phyloP scores from a whole-genome alignment of 805 yeast species.

The Saccharomyces eubayanus region DNA sequence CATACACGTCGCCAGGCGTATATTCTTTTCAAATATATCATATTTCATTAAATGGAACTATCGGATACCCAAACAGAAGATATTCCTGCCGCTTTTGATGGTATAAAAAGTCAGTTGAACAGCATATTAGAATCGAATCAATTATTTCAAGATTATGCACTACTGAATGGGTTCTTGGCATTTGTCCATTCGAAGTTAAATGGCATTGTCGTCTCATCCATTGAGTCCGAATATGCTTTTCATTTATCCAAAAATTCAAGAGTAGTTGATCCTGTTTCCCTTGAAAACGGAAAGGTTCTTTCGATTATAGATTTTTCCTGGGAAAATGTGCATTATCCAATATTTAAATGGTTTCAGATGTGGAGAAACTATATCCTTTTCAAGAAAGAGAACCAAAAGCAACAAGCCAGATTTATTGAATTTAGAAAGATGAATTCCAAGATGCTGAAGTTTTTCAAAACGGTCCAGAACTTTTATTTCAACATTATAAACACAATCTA shows the following conservation, averaged over 20 bases:
- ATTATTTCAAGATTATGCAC: conserved; percentile 23
- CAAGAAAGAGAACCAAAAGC: conserved; percentile 11
- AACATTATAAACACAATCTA: conserved; percentile 28
- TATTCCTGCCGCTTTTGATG: conserved; percentile 11
- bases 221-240: conserved; percentile 4
- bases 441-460: conserved; percentile 42
- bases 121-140: conserved; percentile 20
- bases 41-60: neutral
- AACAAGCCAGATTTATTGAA: conserved; percentile 39
- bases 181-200: conserved; percentile 25
- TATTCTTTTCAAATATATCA: neutral
- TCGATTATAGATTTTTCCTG: conserved; percentile 44
- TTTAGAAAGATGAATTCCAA: conserved; percentile 46
- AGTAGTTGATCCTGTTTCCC: neutral
- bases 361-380: conserved; percentile 20
- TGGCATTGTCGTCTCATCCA: conserved; percentile 9
- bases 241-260: conserved; percentile 2
- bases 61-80: neutral
- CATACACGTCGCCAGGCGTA: neutral
- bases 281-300: conserved; percentile 11
- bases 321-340: conserved; percentile 57
- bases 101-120: conserved; percentile 14
- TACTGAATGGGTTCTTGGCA: conserved; percentile 22
- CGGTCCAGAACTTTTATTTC: conserved; percentile 41
- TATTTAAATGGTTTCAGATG: conserved; percentile 47